Base-by-base conservation (phyloP, 768 basidiomycete species). In the Tricholomella constricta region DNA sequence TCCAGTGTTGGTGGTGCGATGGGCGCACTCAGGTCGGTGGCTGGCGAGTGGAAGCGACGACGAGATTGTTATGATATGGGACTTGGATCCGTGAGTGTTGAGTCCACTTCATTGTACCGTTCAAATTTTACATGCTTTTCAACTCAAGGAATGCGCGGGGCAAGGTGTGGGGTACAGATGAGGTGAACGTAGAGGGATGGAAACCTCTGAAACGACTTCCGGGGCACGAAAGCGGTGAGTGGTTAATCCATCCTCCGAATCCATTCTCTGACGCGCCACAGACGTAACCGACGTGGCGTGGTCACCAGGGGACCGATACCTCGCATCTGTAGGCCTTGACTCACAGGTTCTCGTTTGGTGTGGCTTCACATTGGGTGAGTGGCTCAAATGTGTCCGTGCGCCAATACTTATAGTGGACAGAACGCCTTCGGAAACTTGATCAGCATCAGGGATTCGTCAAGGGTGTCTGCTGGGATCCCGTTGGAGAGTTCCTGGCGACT, bases 391-490 rank as follows among this genome's bases (percentile, higher is more conserved):
- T 35, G 26, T 5, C n/a, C 20, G 17, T 15, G 19, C 40, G 19
- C 26, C 43, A 19, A 32, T n/a, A 27, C 26, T 52, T 12, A 62
- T 34, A 22, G 10, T 50, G 20, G 29, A 37, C 64, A 97, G 95
- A 95, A 61, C 86, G 89, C 11, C 67, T 98, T 51, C 78, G 82
- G 34, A 91, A 88, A 68, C 80, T 99, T 6, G 90, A 91, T 53
- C 84, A 84, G 52, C 97, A 98, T 65, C 86, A 92, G 63, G 96
- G 94, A 2, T 98, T 98, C 69, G 95, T 99, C 62, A 98, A 99
- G 71, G 97, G 97, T 53, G 92, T 99, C 45, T 95, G 93, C 65
- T 99, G 96, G 86, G 97, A 99, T 72, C 97, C 97, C 3, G 96
- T 95, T 2, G 97, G 97, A 41, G 91, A 98, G 71, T 98, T 88